Percentiles rank a stretch among this genome's conserved stretches.
Evolutionary conservation across 306 rosid genomes (phyloP).

Genomic region (Medicago arabica): DNA sequence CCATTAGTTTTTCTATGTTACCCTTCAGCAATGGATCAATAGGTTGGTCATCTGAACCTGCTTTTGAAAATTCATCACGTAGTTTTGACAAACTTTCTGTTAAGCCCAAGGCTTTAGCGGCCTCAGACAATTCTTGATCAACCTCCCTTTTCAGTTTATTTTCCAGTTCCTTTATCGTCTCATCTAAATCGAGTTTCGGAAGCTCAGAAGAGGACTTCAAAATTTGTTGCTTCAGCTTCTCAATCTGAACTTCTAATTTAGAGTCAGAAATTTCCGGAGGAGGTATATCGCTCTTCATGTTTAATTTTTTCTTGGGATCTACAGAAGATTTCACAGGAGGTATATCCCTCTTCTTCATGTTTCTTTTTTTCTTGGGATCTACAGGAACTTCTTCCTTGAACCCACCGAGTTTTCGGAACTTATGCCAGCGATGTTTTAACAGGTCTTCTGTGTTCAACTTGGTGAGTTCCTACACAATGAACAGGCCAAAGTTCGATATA

Average conservation of each 20-base stretch:
- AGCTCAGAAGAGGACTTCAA: slow-evolving; percentile 54
- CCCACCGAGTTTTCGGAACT: slow-evolving; percentile 86
- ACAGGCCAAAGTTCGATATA: slow-evolving; percentile 38
- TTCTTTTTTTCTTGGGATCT: slow-evolving; percentile 64
- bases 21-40: slow-evolving; percentile 61
- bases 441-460: slow-evolving; percentile 67
- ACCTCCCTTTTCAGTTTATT: slow-evolving; percentile 66
- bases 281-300: slow-evolving; percentile 71
- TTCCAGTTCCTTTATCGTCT: slow-evolving; percentile 61
- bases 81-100: slow-evolving; percentile 56
- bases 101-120: slow-evolving; percentile 65
- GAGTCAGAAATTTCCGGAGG: slow-evolving; percentile 46
- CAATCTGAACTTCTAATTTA: slow-evolving; percentile 60
- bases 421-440: slow-evolving; percentile 71
- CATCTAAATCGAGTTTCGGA: slow-evolving; percentile 53
- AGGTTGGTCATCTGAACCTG: slow-evolving; percentile 52
- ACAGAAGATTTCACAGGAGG: slow-evolving; percentile 48
- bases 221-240: slow-evolving; percentile 63
- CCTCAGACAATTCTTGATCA: slow-evolving; percentile 67
- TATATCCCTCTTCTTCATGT: slow-evolving; percentile 76
- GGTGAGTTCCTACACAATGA: slow-evolving; percentile 66
- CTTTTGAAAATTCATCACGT: slow-evolving; percentile 62
- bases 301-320: slow-evolving; percentile 64
- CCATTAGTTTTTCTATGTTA: slow-evolving; percentile 65
- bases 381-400: slow-evolving; percentile 76